Evolutionary conservation across 805 yeast genomes (phyloP), one percentile per base, ranked within the genome.

Genomic region (Suhomyces canberraensis): DNA sequence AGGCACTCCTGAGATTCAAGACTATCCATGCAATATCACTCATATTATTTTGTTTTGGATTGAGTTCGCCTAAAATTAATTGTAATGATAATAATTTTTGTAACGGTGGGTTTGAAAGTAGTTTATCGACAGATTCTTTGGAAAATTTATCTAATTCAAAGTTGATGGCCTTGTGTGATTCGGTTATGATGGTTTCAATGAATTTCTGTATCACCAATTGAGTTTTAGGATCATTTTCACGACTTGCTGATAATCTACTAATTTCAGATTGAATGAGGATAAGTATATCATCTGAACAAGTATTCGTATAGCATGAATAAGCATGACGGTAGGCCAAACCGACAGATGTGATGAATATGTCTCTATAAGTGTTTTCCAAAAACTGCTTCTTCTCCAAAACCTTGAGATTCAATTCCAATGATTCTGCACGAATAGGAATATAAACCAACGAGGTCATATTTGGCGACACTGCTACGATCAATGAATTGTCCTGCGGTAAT

Each of bases 81-180:
- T 87, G 95, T 35, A 87, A 62, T 11, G 87, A 76, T 24, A 87
- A 60, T 32, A 88, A 61, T 36, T 83, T 73, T 51, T 86, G 95
- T 35, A 85, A 66, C 1, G 93, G 88, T 9, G 91, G 91, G 48
- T 80, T 81, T 14, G 81, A 81, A 26, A 87, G 61, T 42, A 86
- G 65, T 50, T 81, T 80, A 50, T 87, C 96, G 2, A 84, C 79
- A 33, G 81, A 84, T 37, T 86, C 95, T 36, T 78, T 76, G 6
- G 80, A 73, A 32, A 79, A 76, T 0, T 60, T 54, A 51, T 83
- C 85, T 36, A 87, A 68, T 21, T 79, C 77, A 49, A 87, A 80
- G 50, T 79, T 83, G 42, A 88, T 73, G 1, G 93, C 80, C n/a
- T 79, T 61, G 52, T 87, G 95, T 2, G 81, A 70, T 52, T 88